Conservation (phyloP, 164 flowering plant species). For the Vitis cinerea region DNA sequence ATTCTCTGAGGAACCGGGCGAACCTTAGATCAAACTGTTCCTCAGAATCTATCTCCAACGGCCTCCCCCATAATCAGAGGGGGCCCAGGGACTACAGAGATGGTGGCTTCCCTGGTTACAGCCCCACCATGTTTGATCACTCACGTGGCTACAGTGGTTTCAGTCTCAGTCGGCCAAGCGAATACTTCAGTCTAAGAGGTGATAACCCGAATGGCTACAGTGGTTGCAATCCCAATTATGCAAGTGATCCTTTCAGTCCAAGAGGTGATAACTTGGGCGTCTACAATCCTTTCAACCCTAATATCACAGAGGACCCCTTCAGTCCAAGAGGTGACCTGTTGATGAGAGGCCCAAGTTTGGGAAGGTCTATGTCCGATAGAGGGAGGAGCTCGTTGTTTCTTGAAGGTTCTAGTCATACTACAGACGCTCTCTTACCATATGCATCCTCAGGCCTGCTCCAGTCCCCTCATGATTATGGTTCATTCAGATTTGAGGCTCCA, state of each 20-base stretch:
- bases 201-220: too few relatives aligned
- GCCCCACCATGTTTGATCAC: constrained; percentile 36
- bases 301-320: neutral
- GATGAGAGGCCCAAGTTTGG: constrained; percentile 42
- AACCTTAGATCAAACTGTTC: constrained; percentile 31
- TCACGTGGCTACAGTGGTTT: constrained; percentile 35
- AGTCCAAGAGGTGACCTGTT: constrained; percentile 31
- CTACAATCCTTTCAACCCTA: too few relatives aligned
- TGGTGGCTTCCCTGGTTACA: constrained; percentile 61
- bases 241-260: neutral
- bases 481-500: constrained; percentile 3
- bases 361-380: constrained; percentile 58
- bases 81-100: constrained; percentile 49
- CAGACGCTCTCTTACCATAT: constrained; percentile 13
- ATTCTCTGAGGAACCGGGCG: constrained; percentile 15
- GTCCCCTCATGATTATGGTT: constrained; percentile 21
- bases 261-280: constrained; percentile 14
- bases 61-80: constrained; percentile 39
- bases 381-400: constrained; percentile 41
- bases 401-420: constrained; percentile 36
- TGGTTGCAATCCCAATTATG: too few relatives aligned
- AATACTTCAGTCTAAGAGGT: too few relatives aligned
- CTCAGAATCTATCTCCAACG: constrained; percentile 35
- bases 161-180: constrained; percentile 6
- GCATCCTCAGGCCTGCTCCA: constrained; percentile 20